Percentiles rank a stretch among this genome's conserved stretches.
phyloP scores from a whole-genome alignment of 352 stramenopile genomes.

The Phytophthora syringae region DNA sequence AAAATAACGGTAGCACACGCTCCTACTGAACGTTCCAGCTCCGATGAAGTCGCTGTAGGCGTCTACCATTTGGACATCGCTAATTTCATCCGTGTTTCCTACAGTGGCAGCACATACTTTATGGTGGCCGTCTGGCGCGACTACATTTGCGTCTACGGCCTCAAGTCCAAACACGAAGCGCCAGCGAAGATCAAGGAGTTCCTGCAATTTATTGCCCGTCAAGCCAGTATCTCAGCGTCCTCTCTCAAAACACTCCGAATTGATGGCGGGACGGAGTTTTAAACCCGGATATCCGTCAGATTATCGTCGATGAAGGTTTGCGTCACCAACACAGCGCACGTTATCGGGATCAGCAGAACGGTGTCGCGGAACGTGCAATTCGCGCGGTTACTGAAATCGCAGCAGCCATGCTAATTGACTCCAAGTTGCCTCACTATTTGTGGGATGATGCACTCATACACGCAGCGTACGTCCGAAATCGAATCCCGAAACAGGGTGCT shows the following conservation, averaged over 20 bases:
- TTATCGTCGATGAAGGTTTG: not conserved
- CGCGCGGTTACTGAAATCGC: slow-evolving; percentile 11
- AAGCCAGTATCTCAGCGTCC: not conserved
- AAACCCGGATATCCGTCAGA: slow-evolving; percentile 1
- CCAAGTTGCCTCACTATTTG: not conserved
- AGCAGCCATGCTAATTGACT: slow-evolving; percentile 6
- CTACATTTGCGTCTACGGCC: not conserved
- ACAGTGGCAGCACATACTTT: not conserved
- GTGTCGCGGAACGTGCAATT: not conserved
- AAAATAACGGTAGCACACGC: too few species aligned
- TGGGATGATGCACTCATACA: slow-evolving; percentile 11
- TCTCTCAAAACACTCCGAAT: not conserved
- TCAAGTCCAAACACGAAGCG: not conserved
- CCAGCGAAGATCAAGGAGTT: not conserved
- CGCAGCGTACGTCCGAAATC: slow-evolving; percentile 7
- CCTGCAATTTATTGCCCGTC: not conserved
- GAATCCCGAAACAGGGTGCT: not conserved
- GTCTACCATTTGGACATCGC: too few species aligned
- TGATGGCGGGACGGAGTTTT: slow-evolving; percentile 11
- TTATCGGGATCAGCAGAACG: slow-evolving; percentile 7
- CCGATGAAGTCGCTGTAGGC: too few species aligned
- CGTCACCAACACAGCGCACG: slow-evolving; percentile 1
- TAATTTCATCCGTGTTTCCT: not conserved
- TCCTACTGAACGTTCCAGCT: too few species aligned
- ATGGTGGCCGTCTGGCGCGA: slow-evolving; percentile 3